Evolutionary conservation across 2,329 filamentous ascomycete genomes (phyloP), one percentile per base, ranked within the genome.

Genomic region (Epichloe coenophiala): DNA sequence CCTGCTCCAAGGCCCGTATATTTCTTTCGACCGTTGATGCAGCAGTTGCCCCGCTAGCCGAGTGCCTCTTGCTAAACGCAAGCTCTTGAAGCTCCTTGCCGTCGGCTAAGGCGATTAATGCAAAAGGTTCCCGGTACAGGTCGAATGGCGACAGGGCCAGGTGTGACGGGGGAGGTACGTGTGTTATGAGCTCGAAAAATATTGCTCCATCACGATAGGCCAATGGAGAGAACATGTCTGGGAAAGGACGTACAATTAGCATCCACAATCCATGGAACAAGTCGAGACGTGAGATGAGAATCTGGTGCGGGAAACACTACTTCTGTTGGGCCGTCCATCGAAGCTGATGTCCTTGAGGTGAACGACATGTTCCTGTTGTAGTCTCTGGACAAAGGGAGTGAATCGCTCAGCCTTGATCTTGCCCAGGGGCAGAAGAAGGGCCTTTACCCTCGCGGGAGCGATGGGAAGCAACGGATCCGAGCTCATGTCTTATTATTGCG

Each of bases 181-280:
- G 84, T 54, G 86, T 88, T 52, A 86, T 83, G 55, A 96, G 77
- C 64, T 95, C 86, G 74, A 93, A 96, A 60, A 96, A 77, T 54
- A 97, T 84, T 61, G 83, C 82, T 54, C 91, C 91, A 58, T 83
- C 79, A 11, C 88, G 89, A 66, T 93, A 95, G 13, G 86, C 87
- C 60, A 93, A 72, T 40, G 91, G 91, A 52, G 88, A 95, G 69
- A 97, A 96, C 83, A 93, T 90, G 68, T 88, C 89, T 95, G 54
- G 49, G 43, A 49, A 36, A n/a, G 19, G 48, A 36, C 48, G 45
- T 42, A 23, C 21, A 37, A 53, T 64, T 54, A 64, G 56, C 51
- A 39, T 51, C 47, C 4, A 19, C 5, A 33, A 13, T 45, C 9
- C 13, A 19, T 33, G 40, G 19, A 19, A 8, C 9, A 11, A 48